Percentiles rank a stretch among this genome's conserved stretches.
Conservation (phyloP, 371 early-diverging fungal genomes). For the Fennellomyces sp. region DNA sequence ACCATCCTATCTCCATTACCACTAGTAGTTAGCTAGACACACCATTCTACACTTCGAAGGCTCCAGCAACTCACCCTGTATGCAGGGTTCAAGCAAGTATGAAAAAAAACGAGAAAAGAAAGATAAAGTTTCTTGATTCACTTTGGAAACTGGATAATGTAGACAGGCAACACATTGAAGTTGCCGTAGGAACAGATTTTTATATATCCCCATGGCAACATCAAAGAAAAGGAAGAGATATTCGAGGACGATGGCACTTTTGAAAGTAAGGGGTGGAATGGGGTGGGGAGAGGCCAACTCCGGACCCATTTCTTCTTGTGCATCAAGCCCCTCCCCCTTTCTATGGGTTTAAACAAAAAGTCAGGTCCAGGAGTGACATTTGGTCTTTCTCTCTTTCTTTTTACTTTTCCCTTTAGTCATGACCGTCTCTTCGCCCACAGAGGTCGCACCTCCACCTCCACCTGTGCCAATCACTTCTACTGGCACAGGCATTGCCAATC, state of each 20-base stretch:
- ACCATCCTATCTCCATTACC: background rate
- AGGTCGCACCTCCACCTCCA: conserved; percentile 34
- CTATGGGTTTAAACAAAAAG: background rate
- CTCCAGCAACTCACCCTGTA: background rate
- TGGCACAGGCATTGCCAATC: conserved; percentile 96
- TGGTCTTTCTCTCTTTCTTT: background rate
- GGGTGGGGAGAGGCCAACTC: background rate
- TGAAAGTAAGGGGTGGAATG: background rate
- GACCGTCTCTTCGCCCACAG: conserved; percentile 32
- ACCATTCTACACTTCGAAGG: background rate
- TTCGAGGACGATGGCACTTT: no score
- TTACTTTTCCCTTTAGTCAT: conserved; percentile 11
- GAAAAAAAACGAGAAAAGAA: background rate
- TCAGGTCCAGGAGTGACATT: background rate
- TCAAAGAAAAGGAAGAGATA: no score
- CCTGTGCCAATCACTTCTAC: conserved; percentile 57
- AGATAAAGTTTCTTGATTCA: no score
- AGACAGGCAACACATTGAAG: no score
- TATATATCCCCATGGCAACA: no score
- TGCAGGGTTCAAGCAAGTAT: background rate
- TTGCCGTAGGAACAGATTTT: no score
- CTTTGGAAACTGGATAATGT: no score
- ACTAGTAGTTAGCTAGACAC: background rate
- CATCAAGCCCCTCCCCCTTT: background rate
- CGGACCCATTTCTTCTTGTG: background rate